Evolutionary conservation across 352 stramenopile genomes (phyloP).

Genomic region (Aphanomyces euteiches): DNA sequence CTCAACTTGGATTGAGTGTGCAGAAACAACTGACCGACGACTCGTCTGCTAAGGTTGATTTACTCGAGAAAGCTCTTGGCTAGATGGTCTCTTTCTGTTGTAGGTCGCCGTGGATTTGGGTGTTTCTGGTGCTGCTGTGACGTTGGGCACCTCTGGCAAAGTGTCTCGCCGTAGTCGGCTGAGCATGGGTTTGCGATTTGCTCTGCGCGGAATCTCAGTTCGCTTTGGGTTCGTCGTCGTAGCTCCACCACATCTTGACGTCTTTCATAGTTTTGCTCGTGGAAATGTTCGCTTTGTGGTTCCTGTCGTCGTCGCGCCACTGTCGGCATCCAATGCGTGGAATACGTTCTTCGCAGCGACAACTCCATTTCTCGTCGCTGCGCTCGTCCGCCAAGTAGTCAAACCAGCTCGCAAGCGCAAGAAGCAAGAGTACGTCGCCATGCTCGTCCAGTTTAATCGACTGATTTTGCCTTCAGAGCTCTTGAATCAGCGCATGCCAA

Average conservation of each 20-base stretch:
- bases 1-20: constrained; percentile 16
- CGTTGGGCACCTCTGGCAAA: constrained; percentile 17
- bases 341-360: constrained; percentile 73
- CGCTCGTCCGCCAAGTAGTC: constrained; percentile 60
- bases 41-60: constrained; percentile 19
- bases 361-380: constrained; percentile 61
- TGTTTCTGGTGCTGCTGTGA: background rate
- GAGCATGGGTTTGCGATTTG: constrained; percentile 24
- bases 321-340: constrained; percentile 59
- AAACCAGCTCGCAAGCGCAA: constrained; percentile 61
- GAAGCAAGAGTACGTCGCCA: constrained; percentile 43
- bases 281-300: constrained; percentile 78
- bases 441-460: background rate
- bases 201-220: constrained; percentile 25
- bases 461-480: constrained; percentile 4
- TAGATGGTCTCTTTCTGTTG: background rate
- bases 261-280: constrained; percentile 55
- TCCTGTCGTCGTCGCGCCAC: constrained; percentile 76
- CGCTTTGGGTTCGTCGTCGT: constrained; percentile 13
- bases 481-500: constrained; percentile 17
- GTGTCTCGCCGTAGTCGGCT: constrained; percentile 25
- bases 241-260: background rate
- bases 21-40: constrained; percentile 21
- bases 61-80: background rate
- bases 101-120: constrained; percentile 8